phyloP scores from a whole-genome alignment of 139 green algal genomes.

The Tetraselmis striata region DNA sequence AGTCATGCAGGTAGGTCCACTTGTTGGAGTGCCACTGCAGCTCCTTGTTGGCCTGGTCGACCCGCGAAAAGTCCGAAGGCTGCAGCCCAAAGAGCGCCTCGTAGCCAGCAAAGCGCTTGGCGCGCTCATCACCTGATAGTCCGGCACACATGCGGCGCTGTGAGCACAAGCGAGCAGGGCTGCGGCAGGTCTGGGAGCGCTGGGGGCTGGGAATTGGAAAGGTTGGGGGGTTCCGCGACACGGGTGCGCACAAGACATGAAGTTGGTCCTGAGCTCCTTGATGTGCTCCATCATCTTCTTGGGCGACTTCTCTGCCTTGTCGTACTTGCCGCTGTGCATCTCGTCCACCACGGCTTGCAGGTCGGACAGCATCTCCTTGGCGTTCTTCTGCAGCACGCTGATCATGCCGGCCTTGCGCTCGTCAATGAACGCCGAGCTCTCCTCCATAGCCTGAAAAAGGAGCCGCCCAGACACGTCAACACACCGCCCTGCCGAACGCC shows the following conservation, averaged over 20 bases:
- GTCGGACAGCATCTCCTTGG: slow-evolving; percentile 6
- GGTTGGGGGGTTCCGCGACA: too few relatives aligned
- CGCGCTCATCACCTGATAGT: not conserved
- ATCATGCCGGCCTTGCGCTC: slow-evolving; percentile 17
- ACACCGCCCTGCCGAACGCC: too few relatives aligned
- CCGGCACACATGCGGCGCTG: too few relatives aligned
- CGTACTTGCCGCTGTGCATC: not conserved
- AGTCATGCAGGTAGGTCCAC: not conserved
- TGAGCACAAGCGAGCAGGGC: too few relatives aligned
- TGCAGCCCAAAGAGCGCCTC: not conserved
- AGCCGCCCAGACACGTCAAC: too few relatives aligned
- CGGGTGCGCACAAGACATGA: not conserved
- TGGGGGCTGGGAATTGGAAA: too few relatives aligned
- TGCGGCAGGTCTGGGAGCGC: too few relatives aligned
- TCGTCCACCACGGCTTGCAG: not conserved
- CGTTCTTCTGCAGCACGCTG: slow-evolving; percentile 7
- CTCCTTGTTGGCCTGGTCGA: not conserved
- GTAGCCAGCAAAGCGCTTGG: not conserved
- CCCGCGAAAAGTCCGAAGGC: not conserved
- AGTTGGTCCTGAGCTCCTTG: not conserved
- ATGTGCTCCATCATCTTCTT: not conserved
- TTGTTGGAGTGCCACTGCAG: not conserved
- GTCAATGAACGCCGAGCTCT: slow-evolving; percentile 27
- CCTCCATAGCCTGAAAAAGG: slow-evolving; percentile 20
- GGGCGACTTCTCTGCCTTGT: not conserved